Base-by-base conservation (phyloP, 2,329 filamentous ascomycete genomes). In the Pseudopithomyces maydicus region DNA sequence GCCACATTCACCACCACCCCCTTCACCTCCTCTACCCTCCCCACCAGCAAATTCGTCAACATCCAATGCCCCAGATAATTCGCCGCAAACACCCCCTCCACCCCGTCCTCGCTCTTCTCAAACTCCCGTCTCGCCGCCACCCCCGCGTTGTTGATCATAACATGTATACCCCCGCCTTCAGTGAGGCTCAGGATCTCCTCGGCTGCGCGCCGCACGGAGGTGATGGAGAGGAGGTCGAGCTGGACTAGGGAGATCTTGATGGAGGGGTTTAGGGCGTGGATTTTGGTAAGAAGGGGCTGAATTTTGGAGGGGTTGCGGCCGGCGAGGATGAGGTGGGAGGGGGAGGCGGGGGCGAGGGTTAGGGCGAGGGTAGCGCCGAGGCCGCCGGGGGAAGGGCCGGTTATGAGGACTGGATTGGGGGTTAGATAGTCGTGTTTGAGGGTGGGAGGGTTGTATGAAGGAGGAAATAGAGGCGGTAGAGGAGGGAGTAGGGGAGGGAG, bases 261-360 rank as follows among this genome's bases (percentile, higher is more conserved):
- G 0, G 56, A 52, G 0, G 43, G 44, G 26, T 32, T 42, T 15
- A 45, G 4, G 5, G 71, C 74, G 6, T 65, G 62, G 52, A 83
- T 71, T 48, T 69, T 65, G 3, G 77, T 69, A n/a, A 72, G 72
- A 0, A 78, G 77, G 1, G 74, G 67, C 19, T 77, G 66, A 4
- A 78, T 58, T 53, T 82, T 84, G 14, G 69, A 50, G 5, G 65
- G 50, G 44, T 71, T 80, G 55, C 82, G 81, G 29, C 80, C 79
- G 6, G 73, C 71, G 14, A 74, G 70, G 42, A 72, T 69, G 22
- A 74, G 58, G 2, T 72, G 62, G 0, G 23, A 23, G 19, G 71
- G 72, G 12, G 66, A 60, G 41, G 72, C 58, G 23, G 67, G 64
- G 38, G 72, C 69, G 17, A 74, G 63, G 49, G 62, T 57, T 39